Evolutionary conservation across 768 basidiomycete genomes (phyloP).

Genomic region (Tulasnella sp.): DNA sequence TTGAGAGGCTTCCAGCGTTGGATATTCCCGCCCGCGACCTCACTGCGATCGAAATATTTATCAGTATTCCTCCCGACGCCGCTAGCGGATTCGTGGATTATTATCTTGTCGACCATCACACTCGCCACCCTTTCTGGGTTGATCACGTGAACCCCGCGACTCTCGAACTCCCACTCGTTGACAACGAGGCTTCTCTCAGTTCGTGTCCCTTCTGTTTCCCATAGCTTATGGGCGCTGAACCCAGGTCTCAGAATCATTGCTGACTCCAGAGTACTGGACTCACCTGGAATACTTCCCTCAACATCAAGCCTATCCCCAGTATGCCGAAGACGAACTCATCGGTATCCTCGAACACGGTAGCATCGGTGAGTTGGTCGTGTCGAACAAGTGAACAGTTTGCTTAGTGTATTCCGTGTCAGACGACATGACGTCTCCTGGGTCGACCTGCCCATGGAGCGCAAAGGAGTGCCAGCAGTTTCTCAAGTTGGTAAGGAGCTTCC

Average conservation of each 20-base stretch:
- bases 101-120: background rate
- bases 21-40: no score
- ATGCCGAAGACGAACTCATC: conserved; percentile 12
- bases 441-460: conserved; percentile 11
- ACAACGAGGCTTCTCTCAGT: background rate
- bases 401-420: background rate
- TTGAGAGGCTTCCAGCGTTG: no score
- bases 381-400: background rate
- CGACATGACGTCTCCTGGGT: conserved; percentile 7
- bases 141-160: background rate
- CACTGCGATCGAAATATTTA: background rate
- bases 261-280: conserved; percentile 13
- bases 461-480: background rate
- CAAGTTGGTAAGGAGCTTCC: background rate
- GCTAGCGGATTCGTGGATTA: background rate
- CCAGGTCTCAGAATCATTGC: conserved; percentile 8
- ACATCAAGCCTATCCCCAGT: background rate
- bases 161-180: background rate
- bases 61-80: background rate
- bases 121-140: background rate
- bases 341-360: conserved; percentile 2
- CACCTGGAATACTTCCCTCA: conserved; percentile 12
- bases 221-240: no score
- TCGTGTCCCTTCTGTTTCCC: background rate
- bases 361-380: background rate